Conservation (phyloP, 2,329 filamentous ascomycete species). For the Dactylellina parvicollis region DNA sequence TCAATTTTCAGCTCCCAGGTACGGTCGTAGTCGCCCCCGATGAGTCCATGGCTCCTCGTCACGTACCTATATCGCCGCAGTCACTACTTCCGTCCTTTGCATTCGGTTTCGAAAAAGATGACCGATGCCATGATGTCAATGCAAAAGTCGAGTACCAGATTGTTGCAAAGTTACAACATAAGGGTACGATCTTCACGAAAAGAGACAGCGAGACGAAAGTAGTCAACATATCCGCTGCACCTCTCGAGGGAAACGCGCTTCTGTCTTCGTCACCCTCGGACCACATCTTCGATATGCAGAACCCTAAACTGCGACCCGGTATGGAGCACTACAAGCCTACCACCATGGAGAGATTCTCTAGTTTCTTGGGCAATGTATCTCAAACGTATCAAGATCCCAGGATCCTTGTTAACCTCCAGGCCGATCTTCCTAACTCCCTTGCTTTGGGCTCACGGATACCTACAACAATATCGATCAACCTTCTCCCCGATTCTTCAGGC, state of each 20-base stretch:
- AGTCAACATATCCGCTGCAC: conserved; percentile 43
- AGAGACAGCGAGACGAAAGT: conserved; percentile 32
- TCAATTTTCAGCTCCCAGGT: conserved; percentile 31
- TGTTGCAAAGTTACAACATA: conserved; percentile 32
- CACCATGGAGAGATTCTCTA: conserved; percentile 38
- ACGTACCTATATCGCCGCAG: conserved; percentile 48
- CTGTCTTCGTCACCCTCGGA: conserved; percentile 11
- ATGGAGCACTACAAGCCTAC: conserved; percentile 45
- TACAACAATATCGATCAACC: conserved; percentile 16
- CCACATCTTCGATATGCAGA: conserved; percentile 34
- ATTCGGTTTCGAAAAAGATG: conserved; percentile 5
- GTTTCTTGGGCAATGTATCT: conserved; percentile 23
- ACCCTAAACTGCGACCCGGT: conserved; percentile 18
- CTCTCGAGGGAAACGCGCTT: conserved; percentile 3
- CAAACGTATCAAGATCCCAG: conserved; percentile 32
- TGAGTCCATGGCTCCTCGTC: conserved; percentile 32
- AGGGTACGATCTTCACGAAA: conserved; percentile 47
- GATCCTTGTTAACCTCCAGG: conserved; percentile 36
- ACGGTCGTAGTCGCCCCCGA: conserved; percentile 39
- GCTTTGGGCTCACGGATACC: conserved; percentile 27
- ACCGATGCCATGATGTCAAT: not conserved
- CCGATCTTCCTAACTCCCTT: conserved; percentile 32
- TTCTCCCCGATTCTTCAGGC: conserved; percentile 35
- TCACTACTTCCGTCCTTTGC: conserved; percentile 36
- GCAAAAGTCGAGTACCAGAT: conserved; percentile 41